Base-by-base conservation (phyloP, 371 early-diverging fungal genomes). In the Chytridiales sp. region DNA sequence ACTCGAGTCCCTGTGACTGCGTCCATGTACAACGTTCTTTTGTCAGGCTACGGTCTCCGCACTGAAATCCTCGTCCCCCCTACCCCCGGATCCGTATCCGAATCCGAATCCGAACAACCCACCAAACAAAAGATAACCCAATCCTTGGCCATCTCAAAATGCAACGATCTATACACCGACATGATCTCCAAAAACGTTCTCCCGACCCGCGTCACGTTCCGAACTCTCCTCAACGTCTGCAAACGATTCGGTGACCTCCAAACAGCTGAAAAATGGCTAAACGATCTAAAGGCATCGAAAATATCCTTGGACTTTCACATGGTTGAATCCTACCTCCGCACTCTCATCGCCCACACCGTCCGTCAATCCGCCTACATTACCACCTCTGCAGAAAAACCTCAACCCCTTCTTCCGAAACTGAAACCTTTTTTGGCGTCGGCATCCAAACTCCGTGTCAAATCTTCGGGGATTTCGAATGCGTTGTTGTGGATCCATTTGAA, bases 1-100 rank as follows among this genome's bases (percentile, higher is more conserved):
- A 9, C 17, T 38, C n/a, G 29, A 5, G 21, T 54, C n/a, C 4
- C 19, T 17, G 36, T 30, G 27, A 21, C 38, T 21, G 42, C 22
- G 8, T 24, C 21, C 29, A 24, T 42, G 8, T 54, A 24, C 42
- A 54, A 54, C 41, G 29, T 54, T 24, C 26, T 54, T 5, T 41
- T 54, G 22, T 22, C 9, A 22, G 51, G 51, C 3, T 51, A 51
- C 22, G 11, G n/a, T n/a, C n/a, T 22, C 4, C 36, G 38, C n/a
- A 15, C 32, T 6, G 36, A 24, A 31, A 22, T 35, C 38, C n/a
- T 35, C 36, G 35, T 19, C 13, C 4, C 15, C 5, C 36, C 36
- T 8, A 13, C n/a, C 15, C 13, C 15, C 22, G 36, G 4, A 4
- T n/a, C 38, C 15, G 35, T 21, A 4, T 13, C 3, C 13, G 15